Evolutionary conservation across 768 basidiomycete species (phyloP).

Genomic region (Tricholoma sp.): DNA sequence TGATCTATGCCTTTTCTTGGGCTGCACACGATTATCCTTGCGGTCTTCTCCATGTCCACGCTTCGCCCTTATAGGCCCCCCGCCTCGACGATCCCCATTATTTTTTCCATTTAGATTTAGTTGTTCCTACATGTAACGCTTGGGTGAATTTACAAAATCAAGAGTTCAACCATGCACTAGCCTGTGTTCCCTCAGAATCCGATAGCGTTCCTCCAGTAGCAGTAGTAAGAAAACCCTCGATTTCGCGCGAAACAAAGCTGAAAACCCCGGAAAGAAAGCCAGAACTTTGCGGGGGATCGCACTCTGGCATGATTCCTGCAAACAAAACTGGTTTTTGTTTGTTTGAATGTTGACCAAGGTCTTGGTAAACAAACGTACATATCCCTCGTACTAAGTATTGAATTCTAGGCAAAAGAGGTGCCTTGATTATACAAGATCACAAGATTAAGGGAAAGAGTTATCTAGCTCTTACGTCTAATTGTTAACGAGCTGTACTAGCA

Average conservation of each 20-base stretch:
- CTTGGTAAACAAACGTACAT: conserved; percentile 4
- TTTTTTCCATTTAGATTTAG: neutral
- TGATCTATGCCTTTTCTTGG: conserved; percentile 3
- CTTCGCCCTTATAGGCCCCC: neutral
- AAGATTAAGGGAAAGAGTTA: too few relatives aligned
- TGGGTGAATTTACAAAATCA: neutral
- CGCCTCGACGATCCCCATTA: neutral
- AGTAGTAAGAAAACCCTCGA: conserved; percentile 64
- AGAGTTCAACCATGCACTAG: neutral
- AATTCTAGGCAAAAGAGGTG: too few relatives aligned
- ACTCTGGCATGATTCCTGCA: conserved; percentile 3
- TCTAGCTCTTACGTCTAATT: too few relatives aligned
- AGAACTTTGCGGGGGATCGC: conserved; percentile 14
- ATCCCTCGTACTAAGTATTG: too few relatives aligned
- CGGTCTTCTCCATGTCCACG: neutral
- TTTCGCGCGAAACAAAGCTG: conserved; percentile 63
- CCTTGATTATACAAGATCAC: too few relatives aligned
- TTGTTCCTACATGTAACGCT: neutral
- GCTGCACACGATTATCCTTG: neutral
- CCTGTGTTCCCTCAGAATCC: conserved; percentile 11
- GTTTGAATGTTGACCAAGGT: neutral
- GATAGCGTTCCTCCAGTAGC: conserved; percentile 46
- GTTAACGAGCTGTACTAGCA: too few relatives aligned
- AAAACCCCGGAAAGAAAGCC: conserved; percentile 62
- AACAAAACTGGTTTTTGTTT: neutral